These are phyloP conservation scores for Ogataea sp. DNA, from an alignment of 805 yeast species.

Conservation along the genomic window DNA sequence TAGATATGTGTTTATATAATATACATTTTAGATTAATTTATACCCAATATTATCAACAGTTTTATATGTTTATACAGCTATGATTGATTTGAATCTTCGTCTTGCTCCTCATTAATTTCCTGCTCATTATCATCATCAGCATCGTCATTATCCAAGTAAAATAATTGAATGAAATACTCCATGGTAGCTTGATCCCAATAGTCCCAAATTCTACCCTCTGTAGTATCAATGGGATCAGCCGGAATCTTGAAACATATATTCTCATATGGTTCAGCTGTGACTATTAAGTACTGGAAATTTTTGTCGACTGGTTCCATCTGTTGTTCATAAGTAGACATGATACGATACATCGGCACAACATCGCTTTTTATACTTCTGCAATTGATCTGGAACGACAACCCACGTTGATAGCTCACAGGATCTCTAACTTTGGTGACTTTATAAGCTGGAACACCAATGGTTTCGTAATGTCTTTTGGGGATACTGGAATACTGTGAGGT, in stretches of 20 bases:
- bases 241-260: constrained; percentile 74
- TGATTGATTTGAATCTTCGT: too few relatives aligned
- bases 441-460: constrained; percentile 70
- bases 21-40: too few relatives aligned
- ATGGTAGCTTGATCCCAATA: constrained; percentile 66
- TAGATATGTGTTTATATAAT: too few relatives aligned
- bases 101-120: too few relatives aligned
- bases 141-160: too few relatives aligned
- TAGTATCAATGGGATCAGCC: constrained; percentile 37
- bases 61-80: not conserved
- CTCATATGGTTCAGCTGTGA: constrained; percentile 89
- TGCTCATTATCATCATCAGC: constrained; percentile 8
- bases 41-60: not conserved
- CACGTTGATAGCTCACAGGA: constrained; percentile 47
- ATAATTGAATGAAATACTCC: constrained; percentile 63
- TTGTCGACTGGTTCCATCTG: constrained; percentile 35
- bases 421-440: constrained; percentile 64
- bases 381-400: constrained; percentile 57
- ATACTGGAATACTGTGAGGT: constrained; percentile 24
- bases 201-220: constrained; percentile 48
- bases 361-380: constrained; percentile 39
- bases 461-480: constrained; percentile 39
- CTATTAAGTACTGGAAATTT: constrained; percentile 59
- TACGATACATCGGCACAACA: constrained; percentile 54
- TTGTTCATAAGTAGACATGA: constrained; percentile 75